These are phyloP conservation scores for Anthoceros angustus DNA, from an alignment of 225 moss, liverwort and hornwort genomes.

Conservation along the genomic window DNA sequence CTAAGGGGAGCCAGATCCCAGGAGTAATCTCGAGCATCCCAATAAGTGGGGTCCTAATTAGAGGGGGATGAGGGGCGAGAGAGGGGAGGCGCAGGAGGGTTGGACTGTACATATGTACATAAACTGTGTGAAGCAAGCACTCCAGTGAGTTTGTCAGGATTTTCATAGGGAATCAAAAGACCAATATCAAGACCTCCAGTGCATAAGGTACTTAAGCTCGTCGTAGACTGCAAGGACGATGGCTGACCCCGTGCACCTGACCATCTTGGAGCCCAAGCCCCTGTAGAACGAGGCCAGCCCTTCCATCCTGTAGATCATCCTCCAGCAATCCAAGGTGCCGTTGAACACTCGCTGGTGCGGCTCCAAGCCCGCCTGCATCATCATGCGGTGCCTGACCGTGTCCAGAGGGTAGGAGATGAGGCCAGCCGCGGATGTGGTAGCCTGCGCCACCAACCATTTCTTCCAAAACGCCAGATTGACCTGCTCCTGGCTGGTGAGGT, in stretches of 20 bases:
- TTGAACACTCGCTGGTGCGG: conserved; percentile 37
- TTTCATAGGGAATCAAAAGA: too few species aligned
- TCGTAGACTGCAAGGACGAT: conserved; percentile 88
- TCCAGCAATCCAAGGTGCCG: conserved; percentile 81
- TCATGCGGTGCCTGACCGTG: conserved; percentile 81
- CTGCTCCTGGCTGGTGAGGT: conserved; percentile 27
- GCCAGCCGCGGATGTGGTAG: conserved; percentile 65
- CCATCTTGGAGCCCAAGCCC: conserved; percentile 76
- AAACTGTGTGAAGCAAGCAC: too few species aligned
- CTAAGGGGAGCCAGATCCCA: too few species aligned
- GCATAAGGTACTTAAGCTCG: conserved; percentile 74
- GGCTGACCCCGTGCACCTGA: conserved; percentile 88
- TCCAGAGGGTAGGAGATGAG: conserved; percentile 86
- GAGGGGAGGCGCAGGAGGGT: too few species aligned
- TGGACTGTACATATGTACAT: too few species aligned
- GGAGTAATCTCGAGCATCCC: too few species aligned
- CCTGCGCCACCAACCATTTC: conserved; percentile 72
- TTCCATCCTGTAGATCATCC: conserved; percentile 57
- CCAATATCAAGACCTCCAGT: conserved; percentile 17
- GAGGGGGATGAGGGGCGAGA: too few species aligned
- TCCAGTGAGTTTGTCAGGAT: too few species aligned
- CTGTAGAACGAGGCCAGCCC: conserved; percentile 68
- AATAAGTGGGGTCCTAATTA: too few species aligned
- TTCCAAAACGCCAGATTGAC: conserved; percentile 67
- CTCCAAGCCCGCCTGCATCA: conserved; percentile 94